Conservation (phyloP, 495 filamentous ascomycete species). For the Penicillium coprophilum region DNA sequence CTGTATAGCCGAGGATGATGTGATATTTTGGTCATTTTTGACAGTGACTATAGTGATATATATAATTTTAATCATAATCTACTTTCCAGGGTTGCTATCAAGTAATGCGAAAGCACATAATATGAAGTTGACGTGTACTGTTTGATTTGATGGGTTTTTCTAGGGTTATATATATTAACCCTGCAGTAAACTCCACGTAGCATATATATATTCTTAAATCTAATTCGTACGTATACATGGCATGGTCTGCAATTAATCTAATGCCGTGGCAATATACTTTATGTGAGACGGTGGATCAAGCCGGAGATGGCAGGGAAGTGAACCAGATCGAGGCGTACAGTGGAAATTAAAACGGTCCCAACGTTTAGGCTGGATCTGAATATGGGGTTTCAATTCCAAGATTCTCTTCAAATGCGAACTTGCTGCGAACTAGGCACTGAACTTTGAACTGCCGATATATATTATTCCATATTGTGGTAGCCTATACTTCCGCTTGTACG, state of each 20-base stretch:
- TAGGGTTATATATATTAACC: conserved; percentile 1
- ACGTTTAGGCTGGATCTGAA: conserved; percentile 14
- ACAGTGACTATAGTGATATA: background rate
- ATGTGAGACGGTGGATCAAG: conserved; percentile 23
- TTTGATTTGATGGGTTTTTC: background rate
- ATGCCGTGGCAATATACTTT: conserved; percentile 23
- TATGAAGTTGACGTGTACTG: background rate
- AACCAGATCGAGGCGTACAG: conserved; percentile 27
- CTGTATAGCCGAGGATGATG: background rate
- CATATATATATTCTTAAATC: background rate
- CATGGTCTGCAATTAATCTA: conserved; percentile 7
- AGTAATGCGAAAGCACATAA: background rate
- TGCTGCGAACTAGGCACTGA: conserved; percentile 7
- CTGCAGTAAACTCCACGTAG: background rate
- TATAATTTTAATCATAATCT: conserved; percentile 2
- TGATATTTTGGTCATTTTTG: background rate
- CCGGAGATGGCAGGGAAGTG: conserved; percentile 19
- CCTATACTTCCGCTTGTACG: background rate
- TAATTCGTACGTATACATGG: background rate
- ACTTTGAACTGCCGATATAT: background rate
- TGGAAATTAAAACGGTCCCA: conserved; percentile 27
- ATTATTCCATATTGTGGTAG: background rate
- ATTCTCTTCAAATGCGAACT: conserved; percentile 8
- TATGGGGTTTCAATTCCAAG: background rate
- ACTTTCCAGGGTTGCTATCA: background rate